A percentile compares a stretch with the other conserved stretches of the same genome.
phyloP scores from a whole-genome alignment of 768 basidiomycete species.

The Boletales sp. region DNA sequence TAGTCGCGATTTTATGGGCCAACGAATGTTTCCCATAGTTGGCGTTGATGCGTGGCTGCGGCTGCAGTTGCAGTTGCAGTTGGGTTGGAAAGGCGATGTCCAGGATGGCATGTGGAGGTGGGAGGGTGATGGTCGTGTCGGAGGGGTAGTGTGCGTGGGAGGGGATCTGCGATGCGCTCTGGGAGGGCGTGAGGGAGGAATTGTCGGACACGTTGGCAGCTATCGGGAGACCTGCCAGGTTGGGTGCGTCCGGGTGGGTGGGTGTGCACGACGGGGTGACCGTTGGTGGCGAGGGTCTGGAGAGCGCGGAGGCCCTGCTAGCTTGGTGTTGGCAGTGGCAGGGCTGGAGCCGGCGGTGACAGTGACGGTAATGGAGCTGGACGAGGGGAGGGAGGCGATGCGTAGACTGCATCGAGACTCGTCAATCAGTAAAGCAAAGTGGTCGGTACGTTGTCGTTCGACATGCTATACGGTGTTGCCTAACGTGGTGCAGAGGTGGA shows the following conservation, averaged over 20 bases:
- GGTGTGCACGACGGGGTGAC: neutral
- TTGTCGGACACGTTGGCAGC: conserved; percentile 44
- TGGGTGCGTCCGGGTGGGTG: too few relatives aligned
- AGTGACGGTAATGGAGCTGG: conserved; percentile 15
- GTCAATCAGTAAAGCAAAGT: too few relatives aligned
- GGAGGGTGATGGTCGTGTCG: too few relatives aligned
- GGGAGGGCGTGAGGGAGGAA: conserved; percentile 72
- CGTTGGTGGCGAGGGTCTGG: conserved; percentile 11
- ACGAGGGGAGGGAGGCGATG: conserved; percentile 34
- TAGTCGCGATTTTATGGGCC: too few relatives aligned
- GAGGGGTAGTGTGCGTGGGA: too few relatives aligned
- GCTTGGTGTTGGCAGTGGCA: conserved; percentile 38
- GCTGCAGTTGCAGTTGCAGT: conserved; percentile 4
- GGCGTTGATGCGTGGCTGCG: conserved; percentile 1
- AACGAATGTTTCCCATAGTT: too few relatives aligned
- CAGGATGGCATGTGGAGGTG: conserved; percentile 27
- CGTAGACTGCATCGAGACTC: too few relatives aligned
- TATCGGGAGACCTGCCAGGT: neutral
- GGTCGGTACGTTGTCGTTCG: too few relatives aligned
- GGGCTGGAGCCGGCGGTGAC: conserved; percentile 12
- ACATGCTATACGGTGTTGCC: too few relatives aligned
- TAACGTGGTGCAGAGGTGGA: too few relatives aligned
- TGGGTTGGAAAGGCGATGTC: conserved; percentile 25
- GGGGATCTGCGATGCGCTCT: conserved; percentile 61
- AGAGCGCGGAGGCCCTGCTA: conserved; percentile 50